Percentiles rank a stretch among this genome's conserved stretches.
phyloP scores from a whole-genome alignment of 768 basidiomycete genomes.

The Tricholoma matsutake region DNA sequence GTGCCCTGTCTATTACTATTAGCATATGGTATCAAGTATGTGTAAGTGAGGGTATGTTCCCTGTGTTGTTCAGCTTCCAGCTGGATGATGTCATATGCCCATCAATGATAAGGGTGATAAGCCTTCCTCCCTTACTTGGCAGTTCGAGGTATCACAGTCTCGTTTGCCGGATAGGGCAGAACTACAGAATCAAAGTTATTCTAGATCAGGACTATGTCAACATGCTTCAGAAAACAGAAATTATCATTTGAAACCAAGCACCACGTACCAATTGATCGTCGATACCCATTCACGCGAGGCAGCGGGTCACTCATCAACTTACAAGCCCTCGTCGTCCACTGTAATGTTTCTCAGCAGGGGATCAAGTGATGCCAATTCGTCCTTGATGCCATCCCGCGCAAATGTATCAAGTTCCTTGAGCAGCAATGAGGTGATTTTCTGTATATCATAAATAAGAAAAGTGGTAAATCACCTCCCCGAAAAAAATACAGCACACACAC shows the following conservation, averaged over 20 bases:
- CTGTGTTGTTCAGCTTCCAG: background rate
- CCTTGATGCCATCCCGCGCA: conserved; percentile 76
- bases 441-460: background rate
- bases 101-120: background rate
- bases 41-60: background rate
- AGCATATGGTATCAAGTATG: background rate
- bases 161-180: background rate
- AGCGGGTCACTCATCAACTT: background rate
- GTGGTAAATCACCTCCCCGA: background rate
- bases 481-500: conserved; percentile 36
- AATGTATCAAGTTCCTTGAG: conserved; percentile 84
- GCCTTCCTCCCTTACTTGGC: background rate
- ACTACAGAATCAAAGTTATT: background rate
- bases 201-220: no score
- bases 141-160: background rate
- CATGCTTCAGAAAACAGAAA: background rate
- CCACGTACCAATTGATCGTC: background rate
- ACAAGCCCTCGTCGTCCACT: background rate
- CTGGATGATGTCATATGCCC: background rate
- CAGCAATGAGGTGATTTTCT: conserved; percentile 83
- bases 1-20: no score
- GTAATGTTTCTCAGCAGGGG: conserved; percentile 65
- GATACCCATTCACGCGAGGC: background rate
- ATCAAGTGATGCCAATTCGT: conserved; percentile 80
- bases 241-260: background rate